Conservation (phyloP, 352 stramenopile genomes). For the Globisporangium nunn region DNA sequence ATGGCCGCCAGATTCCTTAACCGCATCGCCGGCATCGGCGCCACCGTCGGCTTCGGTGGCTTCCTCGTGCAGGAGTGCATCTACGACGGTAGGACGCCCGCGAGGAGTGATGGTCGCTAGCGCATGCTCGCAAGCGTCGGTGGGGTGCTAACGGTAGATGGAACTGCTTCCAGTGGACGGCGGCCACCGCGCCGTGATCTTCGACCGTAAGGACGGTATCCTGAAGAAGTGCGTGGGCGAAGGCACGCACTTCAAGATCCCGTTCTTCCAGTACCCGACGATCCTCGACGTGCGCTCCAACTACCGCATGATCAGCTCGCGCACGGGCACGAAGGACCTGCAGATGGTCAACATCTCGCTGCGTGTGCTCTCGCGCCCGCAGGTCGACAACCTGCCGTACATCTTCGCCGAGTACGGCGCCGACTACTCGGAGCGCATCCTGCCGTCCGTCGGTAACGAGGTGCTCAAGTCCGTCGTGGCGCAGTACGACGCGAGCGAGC, state of each 20-base stretch:
- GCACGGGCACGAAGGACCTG: conserved; percentile 98
- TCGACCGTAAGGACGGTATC: conserved; percentile 98
- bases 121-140: too few species aligned
- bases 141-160: not conserved
- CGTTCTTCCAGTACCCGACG: conserved; percentile 95
- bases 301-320: conserved; percentile 94
- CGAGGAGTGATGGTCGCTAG: not conserved
- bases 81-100: conserved; percentile 56
- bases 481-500: conserved; percentile 99
- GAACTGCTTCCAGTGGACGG: conserved; percentile 87
- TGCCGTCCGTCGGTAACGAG: conserved; percentile 98
- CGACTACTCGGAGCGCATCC: conserved; percentile 98
- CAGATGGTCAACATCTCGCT: conserved; percentile 99
- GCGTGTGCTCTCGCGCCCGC: conserved; percentile 92
- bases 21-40: conserved; percentile 47
- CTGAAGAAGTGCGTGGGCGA: conserved; percentile 93
- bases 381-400: conserved; percentile 91
- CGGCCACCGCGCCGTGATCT: conserved; percentile 98
- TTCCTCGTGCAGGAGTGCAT: conserved; percentile 75
- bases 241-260: conserved; percentile 99
- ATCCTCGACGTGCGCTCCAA: conserved; percentile 98
- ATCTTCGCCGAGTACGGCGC: conserved; percentile 97
- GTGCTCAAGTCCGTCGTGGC: conserved; percentile 92
- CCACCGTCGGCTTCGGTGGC: conserved; percentile 53
- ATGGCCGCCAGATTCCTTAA: conserved; percentile 78